Evolutionary conservation across 345 rosid species (phyloP).

Genomic region (Alliaria petiolata): DNA sequence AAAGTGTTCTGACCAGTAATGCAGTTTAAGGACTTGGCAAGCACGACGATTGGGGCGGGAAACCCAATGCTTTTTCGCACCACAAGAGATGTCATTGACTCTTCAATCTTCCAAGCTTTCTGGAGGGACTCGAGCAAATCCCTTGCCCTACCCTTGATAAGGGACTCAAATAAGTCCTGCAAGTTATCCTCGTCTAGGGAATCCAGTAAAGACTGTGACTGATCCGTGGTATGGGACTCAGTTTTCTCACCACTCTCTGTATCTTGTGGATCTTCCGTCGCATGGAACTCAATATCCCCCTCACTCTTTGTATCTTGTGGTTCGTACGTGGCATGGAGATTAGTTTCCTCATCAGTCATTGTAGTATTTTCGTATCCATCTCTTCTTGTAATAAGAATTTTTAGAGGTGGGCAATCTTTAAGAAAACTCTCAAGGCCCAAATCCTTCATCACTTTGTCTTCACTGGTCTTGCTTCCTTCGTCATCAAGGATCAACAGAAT

Average conservation of each 20-base stretch:
- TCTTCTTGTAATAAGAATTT: constrained; percentile 27
- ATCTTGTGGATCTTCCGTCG: too few species aligned
- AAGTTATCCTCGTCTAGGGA: background rate
- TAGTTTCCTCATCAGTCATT: background rate
- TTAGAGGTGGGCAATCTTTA: background rate
- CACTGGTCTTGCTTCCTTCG: background rate
- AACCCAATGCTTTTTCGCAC: background rate
- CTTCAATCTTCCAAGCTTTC: background rate
- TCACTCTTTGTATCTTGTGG: background rate
- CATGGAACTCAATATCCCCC: background rate
- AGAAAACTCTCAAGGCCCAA: background rate
- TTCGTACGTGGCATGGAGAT: too few species aligned
- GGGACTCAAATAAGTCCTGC: constrained; percentile 3
- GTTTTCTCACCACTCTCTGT: too few species aligned
- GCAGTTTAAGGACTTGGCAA: constrained; percentile 26
- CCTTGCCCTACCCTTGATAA: background rate
- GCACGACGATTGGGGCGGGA: constrained; percentile 31
- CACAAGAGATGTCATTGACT: background rate
- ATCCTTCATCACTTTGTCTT: background rate
- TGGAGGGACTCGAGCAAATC: background rate
- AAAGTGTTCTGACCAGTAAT: background rate
- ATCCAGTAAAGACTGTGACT: background rate
- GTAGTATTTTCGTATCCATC: background rate
- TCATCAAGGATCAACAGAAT: constrained; percentile 44
- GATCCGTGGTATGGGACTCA: background rate